Conservation (phyloP, 441 rosid genomes). For the Breynia disticha region DNA sequence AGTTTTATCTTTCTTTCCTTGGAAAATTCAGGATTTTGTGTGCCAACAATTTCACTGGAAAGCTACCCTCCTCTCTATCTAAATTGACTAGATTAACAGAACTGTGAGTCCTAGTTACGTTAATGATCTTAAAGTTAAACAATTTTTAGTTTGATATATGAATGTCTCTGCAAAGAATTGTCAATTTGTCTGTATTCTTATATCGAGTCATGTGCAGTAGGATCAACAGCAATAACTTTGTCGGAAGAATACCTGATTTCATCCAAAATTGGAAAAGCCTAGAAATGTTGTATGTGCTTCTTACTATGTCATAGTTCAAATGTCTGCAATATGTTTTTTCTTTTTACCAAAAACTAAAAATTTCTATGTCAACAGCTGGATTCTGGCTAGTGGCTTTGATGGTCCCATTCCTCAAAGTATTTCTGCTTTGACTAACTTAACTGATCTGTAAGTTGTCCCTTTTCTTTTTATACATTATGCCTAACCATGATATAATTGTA, state of each 20-base stretch:
- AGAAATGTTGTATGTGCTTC: conserved; percentile 17
- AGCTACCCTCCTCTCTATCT: conserved; percentile 18
- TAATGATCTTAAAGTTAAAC: background rate
- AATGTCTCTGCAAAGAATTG: background rate
- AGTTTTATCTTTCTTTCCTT: background rate
- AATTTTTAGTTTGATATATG: background rate
- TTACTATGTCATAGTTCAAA: background rate
- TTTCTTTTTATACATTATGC: background rate
- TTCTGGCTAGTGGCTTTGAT: conserved; percentile 34
- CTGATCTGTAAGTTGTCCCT: conserved; percentile 28
- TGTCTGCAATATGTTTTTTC: background rate
- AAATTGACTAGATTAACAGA: conserved; percentile 20
- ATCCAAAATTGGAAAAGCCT: conserved; percentile 24
- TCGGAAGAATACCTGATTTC: conserved; percentile 22
- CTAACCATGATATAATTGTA: background rate
- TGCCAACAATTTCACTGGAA: conserved; percentile 22
- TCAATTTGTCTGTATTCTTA: background rate
- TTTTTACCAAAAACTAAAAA: background rate
- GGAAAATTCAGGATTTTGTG: conserved; percentile 17
- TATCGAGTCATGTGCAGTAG: conserved; percentile 19
- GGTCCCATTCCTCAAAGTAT: conserved; percentile 38
- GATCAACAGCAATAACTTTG: conserved; percentile 31
- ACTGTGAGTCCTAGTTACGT: conserved; percentile 18
- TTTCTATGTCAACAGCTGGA: conserved; percentile 22
- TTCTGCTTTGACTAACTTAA: conserved; percentile 19